Conservation (phyloP, 441 rosid species). For the Gossypium davidsonii region DNA sequence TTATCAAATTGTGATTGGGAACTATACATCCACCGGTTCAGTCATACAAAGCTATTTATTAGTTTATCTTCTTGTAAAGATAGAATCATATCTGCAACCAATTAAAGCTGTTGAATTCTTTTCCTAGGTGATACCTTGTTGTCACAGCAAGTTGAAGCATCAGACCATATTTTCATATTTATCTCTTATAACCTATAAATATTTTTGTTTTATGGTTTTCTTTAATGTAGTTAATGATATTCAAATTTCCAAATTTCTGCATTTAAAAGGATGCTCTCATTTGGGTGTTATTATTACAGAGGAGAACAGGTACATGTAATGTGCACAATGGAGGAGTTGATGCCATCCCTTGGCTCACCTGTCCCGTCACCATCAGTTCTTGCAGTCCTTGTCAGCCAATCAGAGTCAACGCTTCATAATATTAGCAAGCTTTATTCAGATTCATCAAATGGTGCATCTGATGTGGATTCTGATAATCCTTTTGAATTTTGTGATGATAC, state of each 20-base stretch:
- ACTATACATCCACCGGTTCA: background rate
- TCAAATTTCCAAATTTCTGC: constrained; percentile 16
- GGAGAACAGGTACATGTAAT: constrained; percentile 83
- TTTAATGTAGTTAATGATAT: constrained; percentile 14
- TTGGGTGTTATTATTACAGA: constrained; percentile 37
- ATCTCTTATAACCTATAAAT: constrained; percentile 4
- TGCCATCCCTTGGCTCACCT: constrained; percentile 80
- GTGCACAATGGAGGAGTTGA: constrained; percentile 81
- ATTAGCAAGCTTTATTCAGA: constrained; percentile 61
- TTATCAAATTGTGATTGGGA: background rate
- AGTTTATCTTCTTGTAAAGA: background rate
- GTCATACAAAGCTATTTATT: background rate
- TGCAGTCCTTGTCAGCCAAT: constrained; percentile 51
- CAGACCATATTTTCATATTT: background rate
- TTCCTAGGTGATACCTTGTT: background rate
- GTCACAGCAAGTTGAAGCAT: background rate
- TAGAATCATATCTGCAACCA: background rate
- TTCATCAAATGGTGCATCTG: constrained; percentile 32
- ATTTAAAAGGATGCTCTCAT: constrained; percentile 25
- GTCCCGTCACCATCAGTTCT: constrained; percentile 75
- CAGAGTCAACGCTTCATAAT: constrained; percentile 75
- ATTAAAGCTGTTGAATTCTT: background rate
- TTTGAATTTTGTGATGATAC: constrained; percentile 79
- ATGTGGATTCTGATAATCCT: constrained; percentile 66
- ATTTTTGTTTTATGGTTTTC: constrained; percentile 7